These are phyloP conservation scores for Pisolithus albus DNA, from an alignment of 768 basidiomycete species.

Conservation along the genomic window DNA sequence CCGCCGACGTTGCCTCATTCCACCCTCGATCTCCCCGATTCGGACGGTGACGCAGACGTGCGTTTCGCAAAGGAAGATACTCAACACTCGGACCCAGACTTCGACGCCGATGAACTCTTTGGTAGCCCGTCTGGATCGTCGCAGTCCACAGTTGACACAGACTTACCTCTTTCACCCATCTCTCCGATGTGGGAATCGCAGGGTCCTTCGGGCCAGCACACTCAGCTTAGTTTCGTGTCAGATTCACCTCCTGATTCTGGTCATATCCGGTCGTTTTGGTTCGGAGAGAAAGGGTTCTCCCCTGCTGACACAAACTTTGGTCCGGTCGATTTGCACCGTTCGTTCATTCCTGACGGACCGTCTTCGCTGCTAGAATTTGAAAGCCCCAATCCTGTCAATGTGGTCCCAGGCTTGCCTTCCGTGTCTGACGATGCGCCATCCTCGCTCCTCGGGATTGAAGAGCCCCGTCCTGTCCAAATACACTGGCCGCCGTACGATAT, in stretches of 20 bases:
- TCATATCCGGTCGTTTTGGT: slow-evolving; percentile 13
- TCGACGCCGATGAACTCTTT: slow-evolving; percentile 17
- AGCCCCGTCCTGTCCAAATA: slow-evolving; percentile 14
- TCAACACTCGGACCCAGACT: slow-evolving; percentile 13
- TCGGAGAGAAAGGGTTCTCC: neutral
- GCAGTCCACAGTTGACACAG: slow-evolving; percentile 7
- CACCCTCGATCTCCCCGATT: slow-evolving; percentile 32
- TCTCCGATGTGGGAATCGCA: slow-evolving; percentile 29
- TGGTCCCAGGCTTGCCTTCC: slow-evolving; percentile 8
- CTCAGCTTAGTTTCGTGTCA: slow-evolving; percentile 10
- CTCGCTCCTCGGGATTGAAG: slow-evolving; percentile 22
- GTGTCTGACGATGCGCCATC: slow-evolving; percentile 10
- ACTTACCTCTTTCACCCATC: slow-evolving; percentile 27
- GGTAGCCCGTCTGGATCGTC: slow-evolving; percentile 10
- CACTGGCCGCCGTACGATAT: slow-evolving; percentile 14
- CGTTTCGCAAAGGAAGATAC: slow-evolving; percentile 9
- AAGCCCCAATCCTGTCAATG: slow-evolving; percentile 7
- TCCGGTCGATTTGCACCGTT: slow-evolving; percentile 1
- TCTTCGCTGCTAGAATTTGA: slow-evolving; percentile 23
- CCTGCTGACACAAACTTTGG: slow-evolving; percentile 5
- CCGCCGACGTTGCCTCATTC: slow-evolving; percentile 36
- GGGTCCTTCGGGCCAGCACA: slow-evolving; percentile 1
- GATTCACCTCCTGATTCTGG: slow-evolving; percentile 14
- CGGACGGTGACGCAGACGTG: slow-evolving; percentile 20
- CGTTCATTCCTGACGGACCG: neutral